Base-by-base conservation (phyloP, 805 yeast genomes). In the Blastobotrys americana region DNA sequence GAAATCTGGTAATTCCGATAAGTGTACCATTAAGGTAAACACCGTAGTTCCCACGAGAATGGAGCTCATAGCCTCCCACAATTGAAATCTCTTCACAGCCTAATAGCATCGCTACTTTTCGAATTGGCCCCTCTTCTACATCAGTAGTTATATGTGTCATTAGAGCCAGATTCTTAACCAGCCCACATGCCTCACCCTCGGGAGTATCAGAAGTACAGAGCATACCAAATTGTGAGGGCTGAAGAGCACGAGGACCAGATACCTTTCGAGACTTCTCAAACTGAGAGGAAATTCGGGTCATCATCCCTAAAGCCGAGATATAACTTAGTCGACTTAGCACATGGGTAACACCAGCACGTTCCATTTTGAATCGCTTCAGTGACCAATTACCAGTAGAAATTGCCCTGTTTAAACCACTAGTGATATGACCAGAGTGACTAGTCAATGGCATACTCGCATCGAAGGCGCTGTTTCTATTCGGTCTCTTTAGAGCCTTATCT, bases 351-450 rank as follows among this genome's bases (percentile, higher is more conserved):
- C 98, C 98, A 0, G 98, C 98, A 50, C 98, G 78, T 68, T 93
- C 98, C 99, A 93, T 93, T 81, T 89, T 90, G 73, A 93, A 93
- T 70, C 99, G 84, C 68, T 93, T 93, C 60, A 93, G 74, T 2
- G 97, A 87, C 99, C 99, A 93, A 64, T 93, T 93, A 55, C 99
- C 99, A 0, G 99, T 93, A 13, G 97, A 89, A 39, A 93, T 93
- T 37, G 99, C 97, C 58, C 97, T 76, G 62, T 88, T 89, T 65
- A 93, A 70, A 23, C 98, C 98, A 60, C 84, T 83, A 10, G 98
- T 87, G 53, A 93, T 89, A 59, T 89, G 88, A 57, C 85, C 85
- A 3, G 96, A 84, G 63, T 90, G 96, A 42, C 88, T 87, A 53
- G 86, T 84, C 60, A 93, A 87, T 46, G 86, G 84, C 49, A 90